phyloP scores from a whole-genome alignment of 768 basidiomycete genomes.

The Trametes cubensis region DNA sequence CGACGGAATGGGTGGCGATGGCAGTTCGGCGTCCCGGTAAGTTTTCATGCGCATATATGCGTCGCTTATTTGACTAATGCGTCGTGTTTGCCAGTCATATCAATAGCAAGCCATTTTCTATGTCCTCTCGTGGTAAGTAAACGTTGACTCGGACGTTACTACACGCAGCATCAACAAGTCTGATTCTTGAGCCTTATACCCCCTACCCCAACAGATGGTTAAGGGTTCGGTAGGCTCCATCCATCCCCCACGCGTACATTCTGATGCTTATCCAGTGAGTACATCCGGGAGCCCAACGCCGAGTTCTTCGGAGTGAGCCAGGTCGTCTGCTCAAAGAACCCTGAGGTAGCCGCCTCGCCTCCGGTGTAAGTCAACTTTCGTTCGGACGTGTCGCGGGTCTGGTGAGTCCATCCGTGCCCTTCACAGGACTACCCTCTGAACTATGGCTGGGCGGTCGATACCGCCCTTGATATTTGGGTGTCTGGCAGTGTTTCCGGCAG shows the following conservation, averaged over 20 bases:
- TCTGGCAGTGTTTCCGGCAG: constrained; percentile 70
- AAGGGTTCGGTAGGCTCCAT: constrained; percentile 48
- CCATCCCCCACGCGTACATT: not conserved
- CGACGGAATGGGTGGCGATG: no score
- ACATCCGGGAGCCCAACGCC: constrained; percentile 61
- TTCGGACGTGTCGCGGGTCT: not conserved
- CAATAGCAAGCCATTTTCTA: no score
- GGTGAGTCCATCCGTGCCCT: not conserved
- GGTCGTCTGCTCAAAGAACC: constrained; percentile 49
- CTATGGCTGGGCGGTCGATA: constrained; percentile 61
- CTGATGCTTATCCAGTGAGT: not conserved
- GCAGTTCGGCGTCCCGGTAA: no score
- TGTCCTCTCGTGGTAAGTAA: no score
- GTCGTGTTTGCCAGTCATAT: no score
- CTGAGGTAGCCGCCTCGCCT: constrained; percentile 48
- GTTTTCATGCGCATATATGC: no score
- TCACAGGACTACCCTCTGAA: constrained; percentile 49
- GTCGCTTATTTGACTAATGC: no score
- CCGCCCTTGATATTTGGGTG: constrained; percentile 70
- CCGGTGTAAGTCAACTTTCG: constrained; percentile 49
- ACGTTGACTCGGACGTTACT: not conserved
- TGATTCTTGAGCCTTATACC: constrained; percentile 35
- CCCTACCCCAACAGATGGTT: constrained; percentile 56
- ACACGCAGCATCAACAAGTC: not conserved
- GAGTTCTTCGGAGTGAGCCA: constrained; percentile 68